Evolutionary conservation across 2,329 filamentous ascomycete species (phyloP), one percentile per base, ranked within the genome.

Genomic region (Phialemoniopsis sp.): DNA sequence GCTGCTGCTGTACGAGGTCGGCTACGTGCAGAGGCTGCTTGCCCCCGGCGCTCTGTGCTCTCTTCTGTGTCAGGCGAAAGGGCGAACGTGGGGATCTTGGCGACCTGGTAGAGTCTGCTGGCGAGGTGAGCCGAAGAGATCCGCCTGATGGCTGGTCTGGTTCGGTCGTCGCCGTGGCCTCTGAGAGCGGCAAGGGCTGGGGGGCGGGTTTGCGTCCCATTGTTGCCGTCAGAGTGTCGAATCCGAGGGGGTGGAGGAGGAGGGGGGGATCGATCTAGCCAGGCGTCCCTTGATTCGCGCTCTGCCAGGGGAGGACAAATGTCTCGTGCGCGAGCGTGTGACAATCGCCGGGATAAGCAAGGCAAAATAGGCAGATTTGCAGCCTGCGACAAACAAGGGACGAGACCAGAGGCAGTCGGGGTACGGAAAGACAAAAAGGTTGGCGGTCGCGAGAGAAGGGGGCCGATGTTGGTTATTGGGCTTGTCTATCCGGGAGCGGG

Each of bases 131-230:
- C 42, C 55, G 55, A 39, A 55, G 51, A 44, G 56, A 57, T 53
- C 63, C 56, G 54, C 51, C 52, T 53, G 50, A 44, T 37, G 53
- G 55, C 47, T 56, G 55, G 43, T 59, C 54, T 26, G 21, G 21
- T 48, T 60, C 58, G 49, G 54, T 46, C 50, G 53, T 49, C 46
- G 52, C 58, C 48, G 60, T 50, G 46, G 53, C 45, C 41, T 66
- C 66, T 53, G 66, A 63, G 60, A 79, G 66, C 57, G 68, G 62
- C 62, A 79, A 68, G 62, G 76, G 74, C 66, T 78, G 70, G 49
- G 74, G 76, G 61, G 68, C 72, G 55, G 70, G 63, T 62, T 77
- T 80, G 59, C 75, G 76, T 63, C 68, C 73, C 75, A 79, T 79
- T 48, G 44, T 61, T 46, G 34, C 34, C 30, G 15, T 42, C 30